phyloP scores from a whole-genome alignment of 108 stramenopile genomes.

The Nitzschia palea region DNA sequence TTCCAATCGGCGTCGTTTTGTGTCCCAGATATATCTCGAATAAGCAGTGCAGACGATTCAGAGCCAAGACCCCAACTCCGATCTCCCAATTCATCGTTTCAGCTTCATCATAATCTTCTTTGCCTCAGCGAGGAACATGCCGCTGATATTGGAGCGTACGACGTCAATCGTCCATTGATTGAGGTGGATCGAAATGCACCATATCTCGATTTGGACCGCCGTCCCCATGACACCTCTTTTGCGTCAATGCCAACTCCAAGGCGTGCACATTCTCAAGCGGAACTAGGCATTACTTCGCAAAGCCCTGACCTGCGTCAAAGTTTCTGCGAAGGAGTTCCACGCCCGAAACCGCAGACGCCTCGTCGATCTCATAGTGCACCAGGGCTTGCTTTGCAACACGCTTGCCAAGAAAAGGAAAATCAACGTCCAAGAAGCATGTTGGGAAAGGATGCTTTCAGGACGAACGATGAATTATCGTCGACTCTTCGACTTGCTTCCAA shows the following conservation, averaged over 20 bases:
- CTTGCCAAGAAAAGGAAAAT: background rate
- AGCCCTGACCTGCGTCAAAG: too few relatives aligned
- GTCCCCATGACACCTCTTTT: too few relatives aligned
- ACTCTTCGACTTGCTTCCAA: too few relatives aligned
- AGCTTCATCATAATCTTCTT: background rate
- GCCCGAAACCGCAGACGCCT: too few relatives aligned
- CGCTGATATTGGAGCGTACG: background rate
- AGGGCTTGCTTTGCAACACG: background rate
- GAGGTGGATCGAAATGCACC: too few relatives aligned
- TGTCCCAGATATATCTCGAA: slow-evolving; percentile 27
- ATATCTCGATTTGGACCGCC: too few relatives aligned
- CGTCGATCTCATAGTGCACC: slow-evolving; percentile 2
- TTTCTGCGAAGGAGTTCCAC: too few relatives aligned
- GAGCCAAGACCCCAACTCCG: background rate
- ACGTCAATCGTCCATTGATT: too few relatives aligned
- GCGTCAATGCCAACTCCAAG: too few relatives aligned
- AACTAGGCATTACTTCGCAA: too few relatives aligned
- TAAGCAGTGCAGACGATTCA: slow-evolving; percentile 14
- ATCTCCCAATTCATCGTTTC: slow-evolving; percentile 6
- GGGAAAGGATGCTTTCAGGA: background rate
- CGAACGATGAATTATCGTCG: background rate
- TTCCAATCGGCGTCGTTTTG: background rate
- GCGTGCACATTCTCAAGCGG: too few relatives aligned
- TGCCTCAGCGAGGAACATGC: background rate
- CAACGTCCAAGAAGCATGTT: background rate